Evolutionary conservation across 1,139 yeast genomes (phyloP).

Genomic region (Yamadazyma diospyri): DNA sequence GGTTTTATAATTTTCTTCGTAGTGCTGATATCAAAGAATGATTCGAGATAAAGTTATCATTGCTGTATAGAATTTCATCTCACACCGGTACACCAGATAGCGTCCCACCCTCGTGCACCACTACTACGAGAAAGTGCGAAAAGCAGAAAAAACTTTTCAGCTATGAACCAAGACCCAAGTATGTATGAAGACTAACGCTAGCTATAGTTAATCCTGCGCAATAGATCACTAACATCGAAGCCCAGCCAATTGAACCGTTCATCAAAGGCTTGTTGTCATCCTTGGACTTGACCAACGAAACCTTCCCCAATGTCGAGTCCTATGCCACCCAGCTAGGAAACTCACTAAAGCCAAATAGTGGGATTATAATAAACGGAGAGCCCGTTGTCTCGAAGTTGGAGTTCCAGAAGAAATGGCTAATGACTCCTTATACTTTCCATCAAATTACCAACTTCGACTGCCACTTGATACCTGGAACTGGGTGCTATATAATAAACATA

Average conservation of each 20-base stretch:
- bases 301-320: constrained; percentile 39
- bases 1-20: constrained; percentile 2
- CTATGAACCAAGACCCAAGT: constrained; percentile 23
- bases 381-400: constrained; percentile 54
- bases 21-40: constrained; percentile 1
- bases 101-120: too few species aligned
- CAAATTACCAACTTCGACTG: constrained; percentile 59
- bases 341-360: constrained; percentile 42
- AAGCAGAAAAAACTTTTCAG: constrained; percentile 1
- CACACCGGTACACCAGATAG: too few species aligned
- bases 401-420: constrained; percentile 65
- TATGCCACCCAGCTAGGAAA: constrained; percentile 52
- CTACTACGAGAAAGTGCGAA: too few species aligned
- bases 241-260: constrained; percentile 46
- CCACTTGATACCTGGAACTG: constrained; percentile 71
- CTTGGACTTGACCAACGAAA: constrained; percentile 30
- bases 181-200: constrained; percentile 16
- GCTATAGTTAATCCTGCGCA: not conserved
- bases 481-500: constrained; percentile 49
- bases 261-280: constrained; percentile 36
- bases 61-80: too few species aligned
- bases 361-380: constrained; percentile 60
- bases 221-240: constrained; percentile 17
- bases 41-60: too few species aligned
- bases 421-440: constrained; percentile 60